Evolutionary conservation across 73 alveolate species (phyloP), one percentile per base, ranked within the genome.

Genomic region (Uronychia setigera): DNA sequence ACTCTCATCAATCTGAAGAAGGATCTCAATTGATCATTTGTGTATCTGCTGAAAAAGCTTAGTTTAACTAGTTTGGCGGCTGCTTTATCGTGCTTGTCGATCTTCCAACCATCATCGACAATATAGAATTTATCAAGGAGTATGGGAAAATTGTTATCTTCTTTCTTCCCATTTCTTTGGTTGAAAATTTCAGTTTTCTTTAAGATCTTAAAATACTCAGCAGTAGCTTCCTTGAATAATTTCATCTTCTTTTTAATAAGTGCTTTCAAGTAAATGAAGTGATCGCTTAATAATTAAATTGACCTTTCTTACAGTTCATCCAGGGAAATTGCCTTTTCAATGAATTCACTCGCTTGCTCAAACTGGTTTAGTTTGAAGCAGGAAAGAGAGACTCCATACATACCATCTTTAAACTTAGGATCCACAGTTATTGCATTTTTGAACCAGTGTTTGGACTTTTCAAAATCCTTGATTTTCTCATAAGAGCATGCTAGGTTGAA

Each of bases 401-500:
- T 67, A 26, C 92, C 90, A 57, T 83, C 85, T 0, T 79, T 74
- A 76, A 74, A 60, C 35, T 60, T 58, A 0, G 84, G 83, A 77
- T 89, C 80, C 5, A 89, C 79, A 34, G 33, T 32, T 0, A 79
- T 31, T 0, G 80, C 46, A 32, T 84, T 77, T 60, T 33, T 58
- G 32, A 83, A 79, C 95, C 95, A 89, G 34, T 88, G 76, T 27
- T 83, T 79, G 11, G 89, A 76, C 26, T 77, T 89, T 46, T 58
- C 32, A 74, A 76, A 80, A 9, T 80, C 58, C 1, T 76, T 87
- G 9, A 82, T 80, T 35, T 89, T 89, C 84, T 88, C 94, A 77
- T 83, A 88, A 59, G 81, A 79, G 57, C 94, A 88, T 58, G 94
- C 94, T 76, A 88, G 35, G 78, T 88, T 88, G 77, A 85, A 85